Percentiles rank a stretch among this genome's conserved stretches.
Conservation (phyloP, 1,284 basidiomycete genomes). For the Phaffia rhodozyma region DNA sequence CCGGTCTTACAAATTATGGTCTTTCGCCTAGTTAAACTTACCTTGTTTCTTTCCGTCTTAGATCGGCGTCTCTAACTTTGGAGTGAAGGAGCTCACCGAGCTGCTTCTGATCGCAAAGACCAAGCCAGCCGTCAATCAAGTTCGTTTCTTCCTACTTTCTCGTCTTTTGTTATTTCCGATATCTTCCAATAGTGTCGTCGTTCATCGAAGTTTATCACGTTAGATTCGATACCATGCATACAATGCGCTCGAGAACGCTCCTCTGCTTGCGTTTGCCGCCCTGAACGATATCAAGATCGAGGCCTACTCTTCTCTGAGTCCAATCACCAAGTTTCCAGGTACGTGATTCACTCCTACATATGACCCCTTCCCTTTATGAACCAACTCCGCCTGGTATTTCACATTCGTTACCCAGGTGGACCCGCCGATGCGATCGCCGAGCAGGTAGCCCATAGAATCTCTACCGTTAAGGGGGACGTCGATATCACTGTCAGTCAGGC, state of each 20-base stretch:
- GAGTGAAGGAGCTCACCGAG: not conserved
- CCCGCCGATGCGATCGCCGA: slow-evolving; percentile 1
- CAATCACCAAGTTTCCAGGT: slow-evolving; percentile 14
- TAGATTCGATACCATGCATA: slow-evolving; percentile 11
- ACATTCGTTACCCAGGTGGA: not conserved
- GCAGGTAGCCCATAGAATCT: not conserved
- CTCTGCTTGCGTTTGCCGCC: not conserved
- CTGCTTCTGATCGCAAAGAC: slow-evolving; percentile 5
- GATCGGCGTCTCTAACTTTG: slow-evolving; percentile 13
- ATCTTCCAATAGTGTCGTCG: not conserved
- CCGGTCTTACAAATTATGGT: not conserved
- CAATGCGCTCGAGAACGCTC: slow-evolving; percentile 8
- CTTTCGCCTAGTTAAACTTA: not conserved
- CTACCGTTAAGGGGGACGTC: not conserved
- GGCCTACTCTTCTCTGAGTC: slow-evolving; percentile 13
- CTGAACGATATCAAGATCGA: slow-evolving; percentile 10
- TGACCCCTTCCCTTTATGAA: not conserved
- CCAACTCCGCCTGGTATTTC: not conserved
- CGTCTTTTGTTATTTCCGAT: not conserved
- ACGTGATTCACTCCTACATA: not conserved
- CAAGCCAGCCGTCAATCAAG: slow-evolving; percentile 12
- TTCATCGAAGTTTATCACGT: too few relatives aligned
- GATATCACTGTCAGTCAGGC: slow-evolving; percentile 4
- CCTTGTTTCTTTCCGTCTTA: not conserved
- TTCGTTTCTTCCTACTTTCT: not conserved